A percentile compares a stretch with the other conserved stretches of the same genome.
phyloP scores from a whole-genome alignment of 768 basidiomycete genomes.

The Suillus variegatus region DNA sequence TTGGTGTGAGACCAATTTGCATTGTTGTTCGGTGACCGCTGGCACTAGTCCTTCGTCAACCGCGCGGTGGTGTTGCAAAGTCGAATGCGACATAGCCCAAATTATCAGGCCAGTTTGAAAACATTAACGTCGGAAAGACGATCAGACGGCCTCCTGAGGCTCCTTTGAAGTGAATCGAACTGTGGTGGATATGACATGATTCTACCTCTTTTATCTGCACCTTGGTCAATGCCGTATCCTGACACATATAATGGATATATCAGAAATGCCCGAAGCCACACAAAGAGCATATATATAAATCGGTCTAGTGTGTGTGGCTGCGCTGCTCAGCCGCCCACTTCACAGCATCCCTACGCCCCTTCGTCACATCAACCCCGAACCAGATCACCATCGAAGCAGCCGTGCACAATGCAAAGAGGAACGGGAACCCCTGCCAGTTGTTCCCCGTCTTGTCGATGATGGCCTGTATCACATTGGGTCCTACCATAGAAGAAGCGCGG shows the following conservation, averaged over 20 bases:
- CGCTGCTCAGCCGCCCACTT: constrained; percentile 48
- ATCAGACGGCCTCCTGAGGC: too few relatives aligned
- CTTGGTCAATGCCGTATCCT: too few relatives aligned
- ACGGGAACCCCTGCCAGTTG: constrained; percentile 86
- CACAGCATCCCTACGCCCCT: constrained; percentile 63
- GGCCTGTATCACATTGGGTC: constrained; percentile 83
- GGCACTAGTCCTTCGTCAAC: too few relatives aligned
- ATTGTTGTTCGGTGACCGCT: too few relatives aligned
- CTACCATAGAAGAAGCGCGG: constrained; percentile 84
- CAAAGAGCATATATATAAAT: not conserved
- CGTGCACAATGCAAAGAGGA: constrained; percentile 73
- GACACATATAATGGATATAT: not conserved
- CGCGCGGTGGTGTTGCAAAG: too few relatives aligned
- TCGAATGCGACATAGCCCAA: too few relatives aligned
- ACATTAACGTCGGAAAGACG: too few relatives aligned
- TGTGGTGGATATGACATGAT: too few relatives aligned
- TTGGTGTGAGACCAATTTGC: too few relatives aligned
- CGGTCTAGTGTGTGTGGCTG: not conserved
- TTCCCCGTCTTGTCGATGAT: constrained; percentile 72
- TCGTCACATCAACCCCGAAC: constrained; percentile 67
- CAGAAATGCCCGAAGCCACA: not conserved
- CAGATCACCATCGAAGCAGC: constrained; percentile 74
- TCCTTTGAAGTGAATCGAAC: too few relatives aligned
- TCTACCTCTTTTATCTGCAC: too few relatives aligned
- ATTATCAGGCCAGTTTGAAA: too few relatives aligned